These are phyloP conservation scores for Ogataea hybrid DNA, from an alignment of 1,139 yeast genomes.

Conservation along the genomic window DNA sequence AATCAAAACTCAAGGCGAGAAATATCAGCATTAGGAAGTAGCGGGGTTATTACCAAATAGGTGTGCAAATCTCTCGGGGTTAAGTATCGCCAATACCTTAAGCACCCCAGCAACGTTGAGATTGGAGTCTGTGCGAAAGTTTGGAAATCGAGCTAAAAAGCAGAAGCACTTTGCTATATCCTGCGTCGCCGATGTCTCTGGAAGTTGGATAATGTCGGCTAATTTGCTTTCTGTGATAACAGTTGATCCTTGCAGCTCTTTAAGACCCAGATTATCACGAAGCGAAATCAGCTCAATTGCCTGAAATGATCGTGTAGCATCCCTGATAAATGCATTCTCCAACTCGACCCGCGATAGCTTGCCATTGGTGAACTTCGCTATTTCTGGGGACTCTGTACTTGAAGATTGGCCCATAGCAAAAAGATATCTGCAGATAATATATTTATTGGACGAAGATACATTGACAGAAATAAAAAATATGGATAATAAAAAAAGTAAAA, in stretches of 20 bases:
- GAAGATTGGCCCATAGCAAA: constrained; percentile 34
- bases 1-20: constrained; percentile 32
- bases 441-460: constrained; percentile 3
- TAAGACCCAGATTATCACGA: constrained; percentile 33
- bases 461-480: constrained; percentile 4
- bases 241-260: constrained; percentile 29
- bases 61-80: constrained; percentile 35
- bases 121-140: constrained; percentile 30
- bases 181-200: constrained; percentile 31
- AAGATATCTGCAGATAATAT: constrained; percentile 4
- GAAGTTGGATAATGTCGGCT: constrained; percentile 32
- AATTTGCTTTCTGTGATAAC: constrained; percentile 31
- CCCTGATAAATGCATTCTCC: constrained; percentile 34
- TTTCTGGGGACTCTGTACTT: constrained; percentile 11
- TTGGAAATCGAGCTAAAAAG: constrained; percentile 44
- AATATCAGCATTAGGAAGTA: constrained; percentile 37
- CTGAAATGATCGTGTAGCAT: constrained; percentile 36
- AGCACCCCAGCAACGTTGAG: constrained; percentile 43
- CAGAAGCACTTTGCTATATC: constrained; percentile 34
- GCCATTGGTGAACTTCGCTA: constrained; percentile 11
- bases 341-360: constrained; percentile 33
- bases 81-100: constrained; percentile 40
- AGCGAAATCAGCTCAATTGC: constrained; percentile 41
- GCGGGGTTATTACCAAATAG: constrained; percentile 35
- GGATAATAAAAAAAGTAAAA: constrained; percentile 5